Conservation (phyloP, 1,284 basidiomycete species). For the Trametes polyzona region DNA sequence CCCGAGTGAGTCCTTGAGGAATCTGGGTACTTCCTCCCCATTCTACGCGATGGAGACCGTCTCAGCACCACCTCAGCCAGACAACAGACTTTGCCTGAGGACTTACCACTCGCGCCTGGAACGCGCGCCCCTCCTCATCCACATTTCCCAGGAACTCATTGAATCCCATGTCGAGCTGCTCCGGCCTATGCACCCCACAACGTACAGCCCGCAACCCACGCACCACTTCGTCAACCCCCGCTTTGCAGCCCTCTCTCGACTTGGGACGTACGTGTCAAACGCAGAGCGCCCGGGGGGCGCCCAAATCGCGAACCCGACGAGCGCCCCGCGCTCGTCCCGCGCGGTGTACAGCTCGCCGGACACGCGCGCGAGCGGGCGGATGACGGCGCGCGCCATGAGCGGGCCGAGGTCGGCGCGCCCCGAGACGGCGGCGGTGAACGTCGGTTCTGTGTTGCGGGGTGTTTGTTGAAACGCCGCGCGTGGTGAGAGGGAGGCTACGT, state of each 20-base stretch:
- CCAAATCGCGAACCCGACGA: conserved; percentile 16
- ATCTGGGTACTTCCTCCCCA: not conserved
- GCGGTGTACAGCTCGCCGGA: conserved; percentile 18
- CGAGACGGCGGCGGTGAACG: not conserved
- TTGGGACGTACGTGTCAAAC: conserved; percentile 3
- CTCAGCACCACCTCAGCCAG: not conserved
- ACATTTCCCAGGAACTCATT: conserved; percentile 1
- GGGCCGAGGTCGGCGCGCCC: not conserved
- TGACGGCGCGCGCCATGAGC: conserved; percentile 5
- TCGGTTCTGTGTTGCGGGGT: not conserved
- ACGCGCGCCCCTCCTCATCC: conserved; percentile 9
- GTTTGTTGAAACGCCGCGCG: no score
- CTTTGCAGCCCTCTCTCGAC: no score
- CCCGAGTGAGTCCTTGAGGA: not conserved
- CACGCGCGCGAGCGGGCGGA: conserved; percentile 5
- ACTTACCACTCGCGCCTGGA: not conserved
- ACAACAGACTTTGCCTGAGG: no score
- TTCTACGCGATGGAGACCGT: not conserved
- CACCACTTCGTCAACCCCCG: no score
- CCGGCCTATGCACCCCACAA: no score
- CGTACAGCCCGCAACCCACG: no score
- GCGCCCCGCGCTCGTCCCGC: conserved; percentile 5
- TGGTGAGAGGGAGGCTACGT: no score
- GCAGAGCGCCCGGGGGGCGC: conserved; percentile 3
- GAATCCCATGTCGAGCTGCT: conserved; percentile 12